phyloP scores from a whole-genome alignment of 2,329 filamentous ascomycete species.

The Endothia cerciana region DNA sequence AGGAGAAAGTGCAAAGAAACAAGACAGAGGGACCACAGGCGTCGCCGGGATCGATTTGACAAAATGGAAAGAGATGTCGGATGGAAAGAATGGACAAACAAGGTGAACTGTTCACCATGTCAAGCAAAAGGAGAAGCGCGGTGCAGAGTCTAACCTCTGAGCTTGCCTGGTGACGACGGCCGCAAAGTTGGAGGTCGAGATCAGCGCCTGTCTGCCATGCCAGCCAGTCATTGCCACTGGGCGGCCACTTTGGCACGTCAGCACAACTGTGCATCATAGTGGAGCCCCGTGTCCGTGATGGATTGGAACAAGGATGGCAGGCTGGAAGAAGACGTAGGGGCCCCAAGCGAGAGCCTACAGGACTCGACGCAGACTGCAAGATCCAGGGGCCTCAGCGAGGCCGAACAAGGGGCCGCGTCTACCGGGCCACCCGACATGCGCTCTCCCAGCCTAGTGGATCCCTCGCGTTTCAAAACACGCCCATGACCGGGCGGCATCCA shows the following conservation, averaged over 20 bases:
- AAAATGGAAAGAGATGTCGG: not conserved
- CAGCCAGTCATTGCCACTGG: constrained; percentile 6
- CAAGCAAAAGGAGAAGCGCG: not conserved
- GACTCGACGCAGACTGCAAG: constrained; percentile 4
- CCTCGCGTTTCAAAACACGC: constrained; percentile 15
- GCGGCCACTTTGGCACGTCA: constrained; percentile 6
- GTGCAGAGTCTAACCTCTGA: not conserved
- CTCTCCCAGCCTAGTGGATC: constrained; percentile 7
- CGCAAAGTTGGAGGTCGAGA: not conserved
- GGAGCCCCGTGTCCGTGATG: constrained; percentile 6
- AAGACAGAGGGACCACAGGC: not conserved
- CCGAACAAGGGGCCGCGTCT: constrained; percentile 2
- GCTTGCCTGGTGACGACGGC: constrained; percentile 1
- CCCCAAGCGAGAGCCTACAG: constrained; percentile 2
- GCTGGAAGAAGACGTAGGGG: not conserved
- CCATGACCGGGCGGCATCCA: not conserved
- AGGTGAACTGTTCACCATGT: not conserved
- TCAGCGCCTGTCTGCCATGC: constrained; percentile 10
- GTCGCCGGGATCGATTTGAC: not conserved
- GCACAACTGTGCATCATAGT: constrained; percentile 7
- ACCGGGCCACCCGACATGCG: constrained; percentile 1
- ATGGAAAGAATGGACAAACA: not conserved
- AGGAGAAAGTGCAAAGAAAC: constrained; percentile 17
- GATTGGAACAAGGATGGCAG: not conserved
- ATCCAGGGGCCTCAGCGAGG: constrained; percentile 5